Conservation (phyloP, 1,139 yeast species). For the Saccharomyces hybrid region DNA sequence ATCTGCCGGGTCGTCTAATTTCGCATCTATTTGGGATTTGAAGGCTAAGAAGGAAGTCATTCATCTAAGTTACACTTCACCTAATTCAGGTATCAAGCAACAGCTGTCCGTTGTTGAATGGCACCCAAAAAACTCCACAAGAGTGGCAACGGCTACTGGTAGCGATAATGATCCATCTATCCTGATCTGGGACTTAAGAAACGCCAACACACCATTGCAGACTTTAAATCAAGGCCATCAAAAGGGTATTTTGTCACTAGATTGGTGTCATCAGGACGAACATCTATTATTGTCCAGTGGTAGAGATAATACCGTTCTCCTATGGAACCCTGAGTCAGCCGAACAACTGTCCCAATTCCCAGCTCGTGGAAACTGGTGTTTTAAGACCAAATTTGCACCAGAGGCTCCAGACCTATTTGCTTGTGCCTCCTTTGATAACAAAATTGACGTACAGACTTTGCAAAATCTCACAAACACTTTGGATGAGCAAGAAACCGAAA, state of each 20-base stretch:
- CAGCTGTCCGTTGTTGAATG: constrained; percentile 68
- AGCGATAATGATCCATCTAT: constrained; percentile 76
- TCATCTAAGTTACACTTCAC: constrained; percentile 61
- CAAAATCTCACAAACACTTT: constrained; percentile 48
- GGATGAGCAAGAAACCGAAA: constrained; percentile 34
- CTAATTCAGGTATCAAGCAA: constrained; percentile 41
- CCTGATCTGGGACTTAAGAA: constrained; percentile 89
- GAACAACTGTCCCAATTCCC: constrained; percentile 79
- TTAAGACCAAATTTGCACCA: constrained; percentile 82
- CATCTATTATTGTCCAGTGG: constrained; percentile 78
- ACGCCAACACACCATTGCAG: constrained; percentile 80
- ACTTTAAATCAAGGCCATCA: constrained; percentile 63
- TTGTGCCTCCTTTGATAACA: constrained; percentile 83
- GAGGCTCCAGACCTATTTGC: constrained; percentile 86
- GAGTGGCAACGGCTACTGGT: constrained; percentile 80
- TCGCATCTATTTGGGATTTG: constrained; percentile 90
- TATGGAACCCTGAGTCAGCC: constrained; percentile 82
- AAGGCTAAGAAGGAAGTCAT: constrained; percentile 82
- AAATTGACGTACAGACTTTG: constrained; percentile 64
- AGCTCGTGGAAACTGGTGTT: constrained; percentile 89
- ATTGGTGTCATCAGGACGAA: constrained; percentile 88
- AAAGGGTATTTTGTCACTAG: constrained; percentile 81
- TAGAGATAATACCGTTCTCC: constrained; percentile 75
- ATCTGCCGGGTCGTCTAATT: constrained; percentile 73
- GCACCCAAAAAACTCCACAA: constrained; percentile 83